Percentiles rank a stretch among this genome's conserved stretches.
Evolutionary conservation across 331 rosid genomes (phyloP).

Genomic region (Malus hybrid): DNA sequence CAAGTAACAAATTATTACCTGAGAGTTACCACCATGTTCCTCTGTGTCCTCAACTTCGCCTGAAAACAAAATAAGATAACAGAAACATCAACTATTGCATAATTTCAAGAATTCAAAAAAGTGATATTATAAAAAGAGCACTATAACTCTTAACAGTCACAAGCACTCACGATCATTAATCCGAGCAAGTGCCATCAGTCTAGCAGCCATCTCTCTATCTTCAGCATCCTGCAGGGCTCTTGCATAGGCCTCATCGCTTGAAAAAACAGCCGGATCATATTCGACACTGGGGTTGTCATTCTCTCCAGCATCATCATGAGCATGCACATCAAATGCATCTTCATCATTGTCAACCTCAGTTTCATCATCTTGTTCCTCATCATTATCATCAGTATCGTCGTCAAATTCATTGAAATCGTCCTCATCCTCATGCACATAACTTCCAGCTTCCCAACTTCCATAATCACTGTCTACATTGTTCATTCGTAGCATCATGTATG

Average conservation of each 20-base stretch:
- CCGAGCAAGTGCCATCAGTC: conserved; percentile 65
- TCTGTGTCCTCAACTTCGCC: conserved; percentile 65
- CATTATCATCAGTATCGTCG: conserved; percentile 39
- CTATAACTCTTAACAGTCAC: background rate
- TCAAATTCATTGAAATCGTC: conserved; percentile 72
- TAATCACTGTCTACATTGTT: conserved; percentile 77
- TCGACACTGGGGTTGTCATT: conserved; percentile 43
- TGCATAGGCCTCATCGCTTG: conserved; percentile 94
- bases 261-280: conserved; percentile 61
- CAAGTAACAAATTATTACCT: conserved; percentile 40
- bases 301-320: conserved; percentile 52
- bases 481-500: conserved; percentile 86
- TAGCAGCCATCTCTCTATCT: conserved; percentile 92
- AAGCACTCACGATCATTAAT: conserved; percentile 66
- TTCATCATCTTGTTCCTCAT: conserved; percentile 32
- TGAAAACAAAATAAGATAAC: conserved; percentile 22
- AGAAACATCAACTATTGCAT: conserved; percentile 8
- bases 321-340: conserved; percentile 81
- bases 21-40: conserved; percentile 68
- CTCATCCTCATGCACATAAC: conserved; percentile 68
- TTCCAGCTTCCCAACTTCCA: conserved; percentile 96
- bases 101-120: background rate
- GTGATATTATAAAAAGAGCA: background rate
- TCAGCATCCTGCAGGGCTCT: conserved; percentile 97
- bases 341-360: conserved; percentile 40